These are phyloP conservation scores for Chalciporus sp. DNA, from an alignment of 1,284 basidiomycete genomes.

Conservation along the genomic window DNA sequence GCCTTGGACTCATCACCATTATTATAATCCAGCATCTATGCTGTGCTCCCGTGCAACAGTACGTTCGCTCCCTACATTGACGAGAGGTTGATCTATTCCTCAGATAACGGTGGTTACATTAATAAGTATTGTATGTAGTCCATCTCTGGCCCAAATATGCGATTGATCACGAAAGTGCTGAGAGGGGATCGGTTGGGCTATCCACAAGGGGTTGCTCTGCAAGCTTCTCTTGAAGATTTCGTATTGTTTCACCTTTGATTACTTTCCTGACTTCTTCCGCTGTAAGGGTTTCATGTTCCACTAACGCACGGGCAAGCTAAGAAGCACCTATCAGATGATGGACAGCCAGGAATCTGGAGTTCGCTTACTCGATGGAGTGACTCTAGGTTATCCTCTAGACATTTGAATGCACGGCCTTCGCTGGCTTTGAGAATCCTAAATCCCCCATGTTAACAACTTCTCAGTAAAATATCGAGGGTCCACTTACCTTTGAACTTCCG, in stretches of 20 bases:
- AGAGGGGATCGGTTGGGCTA: slow-evolving; percentile 1
- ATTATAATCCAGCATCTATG: no score
- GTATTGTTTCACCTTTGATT: slow-evolving; percentile 80
- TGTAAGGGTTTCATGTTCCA: slow-evolving; percentile 93
- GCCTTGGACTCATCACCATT: no score
- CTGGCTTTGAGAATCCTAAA: slow-evolving; percentile 74
- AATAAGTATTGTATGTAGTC: slow-evolving; percentile 5
- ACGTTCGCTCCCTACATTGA: no score
- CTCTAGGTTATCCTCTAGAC: slow-evolving; percentile 73
- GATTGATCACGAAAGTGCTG: slow-evolving; percentile 10
- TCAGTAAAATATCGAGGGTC: background rate
- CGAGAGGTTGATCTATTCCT: no score
- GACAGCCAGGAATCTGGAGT: background rate
- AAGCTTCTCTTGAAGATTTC: slow-evolving; percentile 63
- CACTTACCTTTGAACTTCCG: slow-evolving; percentile 77
- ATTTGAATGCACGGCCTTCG: slow-evolving; percentile 66
- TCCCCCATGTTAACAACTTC: background rate
- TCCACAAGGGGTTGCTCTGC: slow-evolving; percentile 49
- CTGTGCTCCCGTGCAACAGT: no score
- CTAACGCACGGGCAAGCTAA: slow-evolving; percentile 84
- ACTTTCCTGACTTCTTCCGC: slow-evolving; percentile 84
- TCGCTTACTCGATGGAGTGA: slow-evolving; percentile 79
- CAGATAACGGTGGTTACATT: background rate
- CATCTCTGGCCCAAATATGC: slow-evolving; percentile 1
- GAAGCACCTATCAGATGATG: slow-evolving; percentile 11